phyloP scores from a whole-genome alignment of 148 eudicot genomes.

The Fagopyrum esculentum region DNA sequence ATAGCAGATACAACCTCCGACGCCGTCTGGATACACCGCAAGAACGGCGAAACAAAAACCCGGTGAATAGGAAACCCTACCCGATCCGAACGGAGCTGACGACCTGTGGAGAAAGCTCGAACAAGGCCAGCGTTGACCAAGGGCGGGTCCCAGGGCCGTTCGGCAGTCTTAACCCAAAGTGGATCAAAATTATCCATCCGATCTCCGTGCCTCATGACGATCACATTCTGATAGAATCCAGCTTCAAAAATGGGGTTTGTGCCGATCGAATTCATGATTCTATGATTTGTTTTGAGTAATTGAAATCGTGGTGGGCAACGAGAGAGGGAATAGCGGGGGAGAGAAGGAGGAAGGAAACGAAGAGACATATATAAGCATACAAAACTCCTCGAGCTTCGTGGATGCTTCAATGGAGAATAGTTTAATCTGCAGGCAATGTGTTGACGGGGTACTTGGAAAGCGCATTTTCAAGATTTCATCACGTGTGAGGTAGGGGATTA shows the following conservation, averaged over 20 bases:
- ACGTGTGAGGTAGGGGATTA: too few relatives aligned
- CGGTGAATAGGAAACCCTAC: slow-evolving; percentile 63
- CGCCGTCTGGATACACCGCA: slow-evolving; percentile 78
- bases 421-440: too few relatives aligned
- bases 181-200: slow-evolving; percentile 80
- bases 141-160: slow-evolving; percentile 83
- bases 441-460: too few relatives aligned
- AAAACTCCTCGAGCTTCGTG: too few relatives aligned
- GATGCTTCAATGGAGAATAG: too few relatives aligned
- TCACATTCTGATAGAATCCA: slow-evolving; percentile 44
- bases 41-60: slow-evolving; percentile 72
- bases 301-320: not conserved
- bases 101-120: slow-evolving; percentile 53
- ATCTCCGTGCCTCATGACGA: slow-evolving; percentile 89
- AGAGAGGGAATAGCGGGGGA: not conserved
- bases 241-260: not conserved
- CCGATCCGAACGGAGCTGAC: slow-evolving; percentile 24
- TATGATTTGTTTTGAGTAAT: not conserved
- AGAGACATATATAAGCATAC: not conserved
- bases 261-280: not conserved
- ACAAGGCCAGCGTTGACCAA: slow-evolving; percentile 38
- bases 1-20: slow-evolving; percentile 54
- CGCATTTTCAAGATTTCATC: too few relatives aligned
- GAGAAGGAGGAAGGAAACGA: not conserved
- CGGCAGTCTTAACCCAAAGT: slow-evolving; percentile 44